Conservation (phyloP, 2,329 filamentous ascomycete species). For the Teratosphaeria pseudoeucalypti region DNA sequence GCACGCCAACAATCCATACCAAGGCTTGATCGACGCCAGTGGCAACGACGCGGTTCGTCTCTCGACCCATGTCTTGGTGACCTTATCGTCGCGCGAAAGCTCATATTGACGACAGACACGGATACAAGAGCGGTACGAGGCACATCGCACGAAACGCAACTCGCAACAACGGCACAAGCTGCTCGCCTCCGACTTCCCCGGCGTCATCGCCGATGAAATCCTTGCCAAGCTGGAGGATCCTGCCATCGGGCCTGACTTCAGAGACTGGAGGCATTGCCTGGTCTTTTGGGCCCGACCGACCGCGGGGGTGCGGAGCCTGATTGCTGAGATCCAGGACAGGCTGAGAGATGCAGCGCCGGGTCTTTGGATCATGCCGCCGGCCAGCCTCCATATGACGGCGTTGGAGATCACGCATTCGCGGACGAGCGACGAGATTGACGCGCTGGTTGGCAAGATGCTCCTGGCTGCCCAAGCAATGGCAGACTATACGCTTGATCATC, state of each 20-base stretch:
- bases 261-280: constrained; percentile 69
- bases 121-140: constrained; percentile 62
- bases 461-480: constrained; percentile 50
- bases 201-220: constrained; percentile 66
- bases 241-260: constrained; percentile 55
- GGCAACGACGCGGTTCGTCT: constrained; percentile 53
- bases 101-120: constrained; percentile 37
- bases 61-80: not conserved
- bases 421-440: constrained; percentile 56
- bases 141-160: constrained; percentile 67
- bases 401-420: constrained; percentile 77
- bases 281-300: constrained; percentile 85
- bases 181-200: constrained; percentile 55
- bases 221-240: constrained; percentile 59
- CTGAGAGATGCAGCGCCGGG: constrained; percentile 56
- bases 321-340: constrained; percentile 57
- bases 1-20: constrained; percentile 59
- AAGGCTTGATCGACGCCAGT: constrained; percentile 60
- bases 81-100: not conserved
- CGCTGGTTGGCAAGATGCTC: constrained; percentile 48
- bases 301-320: constrained; percentile 55
- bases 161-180: constrained; percentile 65
- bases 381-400: constrained; percentile 72
- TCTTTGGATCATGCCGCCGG: constrained; percentile 75
- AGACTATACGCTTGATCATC: constrained; percentile 56